These are phyloP conservation scores for Pichia sp. DNA, from an alignment of 1,139 yeast genomes.

Conservation along the genomic window DNA sequence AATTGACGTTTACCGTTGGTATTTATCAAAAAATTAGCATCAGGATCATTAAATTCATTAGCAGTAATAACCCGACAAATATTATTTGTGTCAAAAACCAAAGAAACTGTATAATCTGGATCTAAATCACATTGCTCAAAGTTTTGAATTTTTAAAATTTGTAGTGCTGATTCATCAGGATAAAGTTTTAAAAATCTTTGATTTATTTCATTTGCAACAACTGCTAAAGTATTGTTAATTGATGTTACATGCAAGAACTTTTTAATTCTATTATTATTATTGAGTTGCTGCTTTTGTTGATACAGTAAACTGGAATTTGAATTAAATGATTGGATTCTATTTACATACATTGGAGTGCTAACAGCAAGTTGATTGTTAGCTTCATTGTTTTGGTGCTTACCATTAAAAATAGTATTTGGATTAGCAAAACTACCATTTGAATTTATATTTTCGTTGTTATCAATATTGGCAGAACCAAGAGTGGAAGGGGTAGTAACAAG, in stretches of 20 bases:
- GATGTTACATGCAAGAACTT: slow-evolving; percentile 60
- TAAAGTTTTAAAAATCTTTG: slow-evolving; percentile 53
- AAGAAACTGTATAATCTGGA: slow-evolving; percentile 61
- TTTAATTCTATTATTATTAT: slow-evolving; percentile 24
- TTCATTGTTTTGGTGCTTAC: neutral
- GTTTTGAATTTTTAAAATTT: slow-evolving; percentile 57
- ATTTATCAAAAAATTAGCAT: neutral
- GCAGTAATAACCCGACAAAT: slow-evolving; percentile 49
- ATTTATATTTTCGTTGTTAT: neutral
- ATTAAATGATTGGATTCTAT: slow-evolving; percentile 4
- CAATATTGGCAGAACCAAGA: neutral
- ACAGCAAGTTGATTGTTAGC: slow-evolving; percentile 2
- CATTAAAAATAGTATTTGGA: neutral
- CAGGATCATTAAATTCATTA: slow-evolving; percentile 28
- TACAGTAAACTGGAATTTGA: slow-evolving; percentile 9
- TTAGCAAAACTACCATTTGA: neutral
- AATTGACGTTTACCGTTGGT: slow-evolving; percentile 22
- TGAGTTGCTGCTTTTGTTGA: slow-evolving; percentile 1
- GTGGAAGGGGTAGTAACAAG: neutral
- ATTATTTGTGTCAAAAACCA: slow-evolving; percentile 54
- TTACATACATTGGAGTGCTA: slow-evolving; percentile 11
- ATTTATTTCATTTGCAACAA: slow-evolving; percentile 45
- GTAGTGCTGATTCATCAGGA: slow-evolving; percentile 50
- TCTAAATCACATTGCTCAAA: slow-evolving; percentile 63
- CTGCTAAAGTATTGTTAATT: slow-evolving; percentile 38